A percentile compares a stretch with the other conserved stretches of the same genome.
Evolutionary conservation across 1,284 basidiomycete species (phyloP).

Genomic region (Rhodotorula sp.): DNA sequence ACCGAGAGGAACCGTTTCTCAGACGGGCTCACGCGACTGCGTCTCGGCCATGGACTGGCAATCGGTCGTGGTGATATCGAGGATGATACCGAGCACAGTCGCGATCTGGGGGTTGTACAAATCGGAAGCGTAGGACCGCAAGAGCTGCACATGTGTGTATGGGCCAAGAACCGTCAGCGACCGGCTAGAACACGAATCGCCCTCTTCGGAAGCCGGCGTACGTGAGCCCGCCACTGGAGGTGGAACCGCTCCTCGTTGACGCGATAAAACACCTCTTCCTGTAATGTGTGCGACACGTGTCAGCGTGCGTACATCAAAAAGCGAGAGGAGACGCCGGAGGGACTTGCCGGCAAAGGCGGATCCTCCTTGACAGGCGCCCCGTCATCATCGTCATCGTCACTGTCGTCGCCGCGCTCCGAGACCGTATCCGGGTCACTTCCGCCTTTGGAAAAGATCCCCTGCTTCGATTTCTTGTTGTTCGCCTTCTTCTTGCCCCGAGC

Average conservation of each 20-base stretch:
- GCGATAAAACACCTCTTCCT: constrained; percentile 74
- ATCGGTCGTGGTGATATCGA: constrained; percentile 59
- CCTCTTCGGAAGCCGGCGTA: too few relatives aligned
- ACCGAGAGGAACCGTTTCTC: too few relatives aligned
- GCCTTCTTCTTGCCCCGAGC: neutral
- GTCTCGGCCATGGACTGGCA: constrained; percentile 57
- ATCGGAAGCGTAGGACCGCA: constrained; percentile 69
- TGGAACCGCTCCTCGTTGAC: constrained; percentile 87
- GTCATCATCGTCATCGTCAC: constrained; percentile 9
- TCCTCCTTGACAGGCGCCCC: constrained; percentile 10
- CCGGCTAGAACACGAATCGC: neutral
- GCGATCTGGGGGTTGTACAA: constrained; percentile 74
- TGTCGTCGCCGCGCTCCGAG: neutral
- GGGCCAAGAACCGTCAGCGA: neutral
- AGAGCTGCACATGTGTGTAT: constrained; percentile 56
- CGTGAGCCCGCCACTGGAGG: constrained; percentile 81
- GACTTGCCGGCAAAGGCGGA: constrained; percentile 31
- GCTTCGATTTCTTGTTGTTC: neutral
- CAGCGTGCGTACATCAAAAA: neutral
- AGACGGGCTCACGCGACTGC: constrained; percentile 63
- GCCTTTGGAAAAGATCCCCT: neutral
- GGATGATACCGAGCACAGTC: constrained; percentile 64
- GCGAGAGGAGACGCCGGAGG: too few relatives aligned
- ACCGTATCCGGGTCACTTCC: neutral
- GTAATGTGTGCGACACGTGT: neutral